These are phyloP conservation scores for Stagonosporopsis rhizophila DNA, from an alignment of 2,329 filamentous ascomycete species.

Conservation along the genomic window DNA sequence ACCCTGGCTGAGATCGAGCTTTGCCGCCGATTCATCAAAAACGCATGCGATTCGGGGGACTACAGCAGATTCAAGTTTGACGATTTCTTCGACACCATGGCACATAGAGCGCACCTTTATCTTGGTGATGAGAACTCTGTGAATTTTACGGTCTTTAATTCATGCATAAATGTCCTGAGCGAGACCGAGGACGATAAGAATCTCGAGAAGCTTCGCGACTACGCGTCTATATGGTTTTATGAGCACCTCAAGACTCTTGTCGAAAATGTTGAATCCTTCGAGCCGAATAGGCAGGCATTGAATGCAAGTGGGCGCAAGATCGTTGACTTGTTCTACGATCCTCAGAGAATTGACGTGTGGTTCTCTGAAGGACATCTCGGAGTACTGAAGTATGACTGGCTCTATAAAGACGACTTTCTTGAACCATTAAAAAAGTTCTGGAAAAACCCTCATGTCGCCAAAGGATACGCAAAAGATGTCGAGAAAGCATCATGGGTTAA, in stretches of 20 bases:
- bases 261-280: constrained; percentile 12
- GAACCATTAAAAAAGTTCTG: constrained; percentile 12
- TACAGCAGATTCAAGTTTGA: constrained; percentile 22
- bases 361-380: neutral
- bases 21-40: constrained; percentile 17
- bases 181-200: too few species aligned
- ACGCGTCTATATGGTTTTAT: constrained; percentile 17
- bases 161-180: neutral
- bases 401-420: neutral
- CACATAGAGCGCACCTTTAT: too few species aligned
- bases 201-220: neutral
- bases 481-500: constrained; percentile 18
- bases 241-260: constrained; percentile 13
- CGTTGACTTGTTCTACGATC: constrained; percentile 2
- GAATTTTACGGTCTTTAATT: neutral
- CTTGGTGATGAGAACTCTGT: neutral
- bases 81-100: constrained; percentile 11
- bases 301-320: neutral
- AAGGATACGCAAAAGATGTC: constrained; percentile 11
- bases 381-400: constrained; percentile 1
- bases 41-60: constrained; percentile 9
- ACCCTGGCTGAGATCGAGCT: constrained; percentile 12
- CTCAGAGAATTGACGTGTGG: constrained; percentile 1
- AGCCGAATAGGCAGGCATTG: constrained; percentile 5
- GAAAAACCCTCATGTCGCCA: constrained; percentile 19